A percentile compares a stretch with the other conserved stretches of the same genome.
Evolutionary conservation across 768 basidiomycete genomes (phyloP).

Genomic region (Macrocybe gigantea): DNA sequence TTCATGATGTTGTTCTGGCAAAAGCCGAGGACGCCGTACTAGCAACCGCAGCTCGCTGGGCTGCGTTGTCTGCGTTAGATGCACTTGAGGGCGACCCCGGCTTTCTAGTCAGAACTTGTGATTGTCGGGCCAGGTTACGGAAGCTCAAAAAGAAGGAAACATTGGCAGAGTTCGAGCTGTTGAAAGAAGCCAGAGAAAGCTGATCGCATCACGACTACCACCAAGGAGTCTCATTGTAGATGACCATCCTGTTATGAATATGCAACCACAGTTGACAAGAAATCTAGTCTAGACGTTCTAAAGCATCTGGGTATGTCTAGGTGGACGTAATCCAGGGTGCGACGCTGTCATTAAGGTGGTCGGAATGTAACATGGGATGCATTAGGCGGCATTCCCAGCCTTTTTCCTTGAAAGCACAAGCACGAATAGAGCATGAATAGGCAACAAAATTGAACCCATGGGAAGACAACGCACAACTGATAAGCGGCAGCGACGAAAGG

Average conservation of each 20-base stretch:
- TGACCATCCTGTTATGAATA: too few species aligned
- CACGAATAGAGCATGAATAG: conserved; percentile 3
- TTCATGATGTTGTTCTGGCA: conserved; percentile 62
- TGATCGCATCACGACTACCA: conserved; percentile 4
- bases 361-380: too few species aligned
- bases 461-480: conserved; percentile 53
- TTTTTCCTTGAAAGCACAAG: too few species aligned
- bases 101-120: conserved; percentile 59
- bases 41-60: conserved; percentile 51
- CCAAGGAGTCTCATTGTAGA: too few species aligned
- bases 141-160: conserved; percentile 27
- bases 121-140: conserved; percentile 47
- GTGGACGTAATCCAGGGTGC: background rate
- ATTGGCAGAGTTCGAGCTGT: conserved; percentile 11
- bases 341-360: too few species aligned
- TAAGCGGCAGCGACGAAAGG: conserved; percentile 58
- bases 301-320: background rate
- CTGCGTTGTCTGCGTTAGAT: conserved; percentile 63
- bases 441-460: background rate
- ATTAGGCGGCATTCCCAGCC: too few species aligned
- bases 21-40: conserved; percentile 47
- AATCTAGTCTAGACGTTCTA: too few species aligned
- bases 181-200: conserved; percentile 13
- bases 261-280: too few species aligned
- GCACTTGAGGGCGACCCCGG: conserved; percentile 58